A percentile compares a stretch with the other conserved stretches of the same genome.
Conservation (phyloP, 495 filamentous ascomycete species). For the Tuber calosporum region DNA sequence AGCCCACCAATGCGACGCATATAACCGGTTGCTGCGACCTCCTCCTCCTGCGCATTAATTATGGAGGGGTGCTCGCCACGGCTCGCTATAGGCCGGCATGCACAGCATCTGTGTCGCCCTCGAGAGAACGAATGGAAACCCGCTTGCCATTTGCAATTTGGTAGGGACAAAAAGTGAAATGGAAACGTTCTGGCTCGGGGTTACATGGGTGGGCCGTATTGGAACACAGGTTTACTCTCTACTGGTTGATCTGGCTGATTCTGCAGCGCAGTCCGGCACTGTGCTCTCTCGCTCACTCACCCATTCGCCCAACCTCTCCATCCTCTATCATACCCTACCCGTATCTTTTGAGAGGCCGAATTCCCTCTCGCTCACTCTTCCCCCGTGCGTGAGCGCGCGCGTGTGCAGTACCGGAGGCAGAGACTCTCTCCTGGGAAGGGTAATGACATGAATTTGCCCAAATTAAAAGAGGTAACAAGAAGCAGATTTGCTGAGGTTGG, state of each 20-base stretch:
- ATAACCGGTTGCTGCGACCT: neutral
- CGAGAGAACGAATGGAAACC: neutral
- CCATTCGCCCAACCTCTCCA: neutral
- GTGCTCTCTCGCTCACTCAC: too few species aligned
- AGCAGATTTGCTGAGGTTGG: neutral
- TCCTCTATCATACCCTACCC: neutral
- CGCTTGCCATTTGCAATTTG: neutral
- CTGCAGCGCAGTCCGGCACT: neutral
- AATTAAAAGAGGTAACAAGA: slow-evolving; percentile 6
- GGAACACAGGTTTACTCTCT: slow-evolving; percentile 1
- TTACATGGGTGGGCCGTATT: neutral
- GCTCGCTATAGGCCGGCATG: neutral
- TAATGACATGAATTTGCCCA: slow-evolving; percentile 3
- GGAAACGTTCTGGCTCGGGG: neutral
- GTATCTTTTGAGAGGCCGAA: neutral
- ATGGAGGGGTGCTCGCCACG: neutral
- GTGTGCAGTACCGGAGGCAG: slow-evolving; percentile 2
- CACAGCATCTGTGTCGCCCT: neutral
- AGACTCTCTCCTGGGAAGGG: neutral
- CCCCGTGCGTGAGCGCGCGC: slow-evolving; percentile 3
- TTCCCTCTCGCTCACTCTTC: neutral
- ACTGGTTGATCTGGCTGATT: neutral
- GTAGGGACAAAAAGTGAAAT: neutral
- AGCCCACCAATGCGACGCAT: neutral
- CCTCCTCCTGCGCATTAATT: neutral